These are phyloP conservation scores for Psilocybe subaeruginosa DNA, from an alignment of 768 basidiomycete species.

Conservation along the genomic window DNA sequence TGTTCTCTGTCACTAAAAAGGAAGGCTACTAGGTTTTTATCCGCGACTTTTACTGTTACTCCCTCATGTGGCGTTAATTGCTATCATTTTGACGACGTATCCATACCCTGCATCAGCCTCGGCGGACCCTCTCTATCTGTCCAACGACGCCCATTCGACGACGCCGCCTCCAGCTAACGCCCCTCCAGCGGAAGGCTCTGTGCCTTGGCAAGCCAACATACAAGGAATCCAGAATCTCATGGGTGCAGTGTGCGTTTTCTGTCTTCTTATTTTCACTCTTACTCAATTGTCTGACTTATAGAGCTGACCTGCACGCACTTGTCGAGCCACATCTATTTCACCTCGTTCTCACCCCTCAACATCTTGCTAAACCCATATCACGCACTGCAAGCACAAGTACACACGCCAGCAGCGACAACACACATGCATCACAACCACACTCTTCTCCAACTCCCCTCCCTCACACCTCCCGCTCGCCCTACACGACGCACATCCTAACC, in stretches of 20 bases:
- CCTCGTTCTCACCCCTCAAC: conserved; percentile 51
- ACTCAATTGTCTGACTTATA: conserved; percentile 27
- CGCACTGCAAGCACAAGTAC: neutral
- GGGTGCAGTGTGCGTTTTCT: conserved; percentile 67
- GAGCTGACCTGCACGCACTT: conserved; percentile 64
- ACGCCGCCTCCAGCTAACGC: conserved; percentile 33
- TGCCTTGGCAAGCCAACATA: conserved; percentile 85
- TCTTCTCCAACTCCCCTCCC: neutral
- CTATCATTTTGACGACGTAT: conserved; percentile 68
- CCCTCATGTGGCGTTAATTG: conserved; percentile 65
- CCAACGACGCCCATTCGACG: conserved; percentile 8
- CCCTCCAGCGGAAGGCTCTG: conserved; percentile 58
- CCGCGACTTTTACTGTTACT: conserved; percentile 73
- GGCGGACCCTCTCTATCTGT: conserved; percentile 17
- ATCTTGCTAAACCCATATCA: conserved; percentile 16
- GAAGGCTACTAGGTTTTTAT: conserved; percentile 60
- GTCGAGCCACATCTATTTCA: conserved; percentile 53
- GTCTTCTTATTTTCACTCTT: neutral
- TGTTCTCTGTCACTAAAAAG: neutral
- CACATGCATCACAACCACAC: neutral
- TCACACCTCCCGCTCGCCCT: conserved; percentile 38
- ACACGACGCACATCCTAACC: conserved; percentile 56
- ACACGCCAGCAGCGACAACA: neutral
- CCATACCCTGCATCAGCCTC: conserved; percentile 40
- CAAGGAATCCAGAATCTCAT: conserved; percentile 93